Percentiles rank a stretch among this genome's conserved stretches.
These are phyloP conservation scores for Prosopis cineraria DNA, from an alignment of 306 rosid genomes.

Conservation along the genomic window DNA sequence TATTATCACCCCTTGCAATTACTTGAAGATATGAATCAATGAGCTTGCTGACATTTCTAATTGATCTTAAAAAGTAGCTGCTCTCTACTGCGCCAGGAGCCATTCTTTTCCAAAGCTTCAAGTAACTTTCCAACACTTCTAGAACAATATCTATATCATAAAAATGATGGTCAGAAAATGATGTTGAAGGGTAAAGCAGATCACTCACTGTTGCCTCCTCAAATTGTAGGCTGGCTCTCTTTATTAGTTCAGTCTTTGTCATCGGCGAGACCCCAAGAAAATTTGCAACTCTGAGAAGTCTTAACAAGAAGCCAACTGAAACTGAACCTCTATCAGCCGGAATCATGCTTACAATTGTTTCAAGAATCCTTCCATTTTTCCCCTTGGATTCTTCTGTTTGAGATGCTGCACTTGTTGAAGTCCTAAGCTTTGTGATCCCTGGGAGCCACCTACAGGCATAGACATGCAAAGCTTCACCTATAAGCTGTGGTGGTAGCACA, in stretches of 20 bases:
- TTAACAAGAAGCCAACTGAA: conserved; percentile 75
- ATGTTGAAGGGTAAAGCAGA: conserved; percentile 62
- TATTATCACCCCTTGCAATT: conserved; percentile 68
- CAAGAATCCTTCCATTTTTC: conserved; percentile 61
- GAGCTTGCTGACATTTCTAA: conserved; percentile 75
- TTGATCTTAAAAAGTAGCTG: conserved; percentile 50
- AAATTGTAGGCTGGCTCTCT: conserved; percentile 73
- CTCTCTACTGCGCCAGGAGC: conserved; percentile 55
- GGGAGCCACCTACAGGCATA: conserved; percentile 83
- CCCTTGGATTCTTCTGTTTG: conserved; percentile 54
- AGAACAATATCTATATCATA: conserved; percentile 78
- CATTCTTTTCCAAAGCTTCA: conserved; percentile 74
- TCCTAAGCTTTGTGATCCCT: conserved; percentile 48
- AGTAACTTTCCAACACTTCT: conserved; percentile 71
- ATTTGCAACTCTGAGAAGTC: conserved; percentile 61
- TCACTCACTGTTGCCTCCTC: conserved; percentile 84
- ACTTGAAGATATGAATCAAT: conserved; percentile 91
- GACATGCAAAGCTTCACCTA: conserved; percentile 95
- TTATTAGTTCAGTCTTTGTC: conserved; percentile 70
- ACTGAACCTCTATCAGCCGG: conserved; percentile 85
- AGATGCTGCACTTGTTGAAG: conserved; percentile 44
- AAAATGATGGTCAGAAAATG: conserved; percentile 52
- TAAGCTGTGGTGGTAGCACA: conserved; percentile 77
- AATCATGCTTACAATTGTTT: conserved; percentile 77
- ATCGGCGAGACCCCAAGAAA: conserved; percentile 63